Evolutionary conservation across 1,284 basidiomycete species (phyloP).

Genomic region (Ustilago curta): DNA sequence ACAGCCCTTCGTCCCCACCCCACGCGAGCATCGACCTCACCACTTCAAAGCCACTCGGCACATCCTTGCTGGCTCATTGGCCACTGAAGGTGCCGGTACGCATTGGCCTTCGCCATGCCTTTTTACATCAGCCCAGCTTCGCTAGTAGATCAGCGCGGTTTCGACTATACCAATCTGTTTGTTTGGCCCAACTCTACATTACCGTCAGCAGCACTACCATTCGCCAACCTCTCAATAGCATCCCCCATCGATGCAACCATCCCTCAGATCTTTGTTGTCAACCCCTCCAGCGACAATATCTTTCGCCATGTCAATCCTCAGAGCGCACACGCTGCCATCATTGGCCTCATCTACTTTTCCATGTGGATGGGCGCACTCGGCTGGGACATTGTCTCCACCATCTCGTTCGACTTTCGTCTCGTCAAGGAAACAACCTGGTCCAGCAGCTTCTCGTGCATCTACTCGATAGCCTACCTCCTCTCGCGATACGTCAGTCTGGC

Average conservation of each 20-base stretch:
- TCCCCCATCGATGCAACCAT: conserved; percentile 16
- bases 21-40: background rate
- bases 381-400: conserved; percentile 60
- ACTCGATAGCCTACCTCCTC: conserved; percentile 58
- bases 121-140: conserved; percentile 40
- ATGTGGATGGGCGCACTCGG: conserved; percentile 64
- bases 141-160: conserved; percentile 29
- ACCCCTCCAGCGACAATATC: conserved; percentile 48
- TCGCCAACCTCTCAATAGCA: conserved; percentile 3
- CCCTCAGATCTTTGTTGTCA: conserved; percentile 51
- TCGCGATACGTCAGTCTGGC: conserved; percentile 55
- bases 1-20: background rate
- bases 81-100: conserved; percentile 17
- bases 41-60: conserved; percentile 4
- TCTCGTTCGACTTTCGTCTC: conserved; percentile 53
- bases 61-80: conserved; percentile 12
- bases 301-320: conserved; percentile 44
- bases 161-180: conserved; percentile 10
- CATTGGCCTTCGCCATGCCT: conserved; percentile 15
- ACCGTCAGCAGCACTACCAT: background rate
- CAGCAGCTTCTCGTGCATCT: conserved; percentile 49
- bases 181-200: conserved; percentile 1
- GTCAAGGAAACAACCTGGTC: conserved; percentile 53
- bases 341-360: conserved; percentile 56
- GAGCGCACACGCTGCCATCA: conserved; percentile 47